Conservation (phyloP, 352 stramenopile genomes). For the Globisporangium orthogonon region DNA sequence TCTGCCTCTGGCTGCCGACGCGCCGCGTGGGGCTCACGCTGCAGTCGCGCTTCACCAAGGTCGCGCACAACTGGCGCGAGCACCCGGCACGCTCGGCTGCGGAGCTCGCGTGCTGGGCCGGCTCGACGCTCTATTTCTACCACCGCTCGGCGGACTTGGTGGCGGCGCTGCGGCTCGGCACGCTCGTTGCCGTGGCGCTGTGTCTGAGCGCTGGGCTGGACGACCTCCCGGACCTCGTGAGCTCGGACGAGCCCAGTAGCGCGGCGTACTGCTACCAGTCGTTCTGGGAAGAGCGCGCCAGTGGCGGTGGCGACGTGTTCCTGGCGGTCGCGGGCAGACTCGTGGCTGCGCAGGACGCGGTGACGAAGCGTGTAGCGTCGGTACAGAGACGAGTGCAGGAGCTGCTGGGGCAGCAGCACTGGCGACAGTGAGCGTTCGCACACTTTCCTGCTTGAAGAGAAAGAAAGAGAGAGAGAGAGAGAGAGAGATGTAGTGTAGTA, state of each 20-base stretch:
- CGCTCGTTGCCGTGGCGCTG: conserved; percentile 41
- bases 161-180: conserved; percentile 46
- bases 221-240: conserved; percentile 48
- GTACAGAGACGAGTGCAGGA: conserved; percentile 9
- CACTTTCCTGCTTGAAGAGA: no score
- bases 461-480: no score
- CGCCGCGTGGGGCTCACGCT: conserved; percentile 62
- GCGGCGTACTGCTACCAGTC: conserved; percentile 21
- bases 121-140: conserved; percentile 53
- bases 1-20: conserved; percentile 71
- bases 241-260: conserved; percentile 24
- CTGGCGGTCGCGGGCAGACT: conserved; percentile 31
- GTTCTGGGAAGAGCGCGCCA: conserved; percentile 51
- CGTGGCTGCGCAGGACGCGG: conserved; percentile 33
- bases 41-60: conserved; percentile 66
- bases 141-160: conserved; percentile 44
- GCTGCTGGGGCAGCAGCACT: not conserved
- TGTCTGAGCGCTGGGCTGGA: conserved; percentile 51
- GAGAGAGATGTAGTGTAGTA: no score
- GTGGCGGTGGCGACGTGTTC: conserved; percentile 33
- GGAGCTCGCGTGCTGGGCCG: conserved; percentile 60
- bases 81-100: conserved; percentile 40
- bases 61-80: conserved; percentile 53
- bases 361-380: not conserved
- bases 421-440: no score